phyloP scores from a whole-genome alignment of 805 yeast genomes.

The Yamadazyma olivae region DNA sequence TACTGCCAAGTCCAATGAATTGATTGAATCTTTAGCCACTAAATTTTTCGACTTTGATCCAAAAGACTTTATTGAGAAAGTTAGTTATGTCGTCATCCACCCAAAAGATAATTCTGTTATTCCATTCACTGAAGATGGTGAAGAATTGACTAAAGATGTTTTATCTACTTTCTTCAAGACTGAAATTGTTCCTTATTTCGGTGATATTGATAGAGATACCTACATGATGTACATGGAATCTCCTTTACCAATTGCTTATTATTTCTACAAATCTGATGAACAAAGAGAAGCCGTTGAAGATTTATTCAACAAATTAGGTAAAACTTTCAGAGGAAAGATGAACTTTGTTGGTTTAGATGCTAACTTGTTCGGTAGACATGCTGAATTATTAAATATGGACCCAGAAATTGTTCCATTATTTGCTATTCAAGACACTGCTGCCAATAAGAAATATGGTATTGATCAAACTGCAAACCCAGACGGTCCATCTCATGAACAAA shows the following conservation, averaged over 20 bases:
- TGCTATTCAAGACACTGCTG: conserved; percentile 71
- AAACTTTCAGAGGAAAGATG: conserved; percentile 71
- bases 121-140: conserved; percentile 35
- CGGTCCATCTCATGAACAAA: conserved; percentile 39
- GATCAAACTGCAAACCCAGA: conserved; percentile 55
- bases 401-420: conserved; percentile 82
- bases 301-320: conserved; percentile 61
- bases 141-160: conserved; percentile 26
- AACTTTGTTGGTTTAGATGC: conserved; percentile 92
- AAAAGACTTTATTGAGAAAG: conserved; percentile 14
- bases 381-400: conserved; percentile 77
- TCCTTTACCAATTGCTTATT: conserved; percentile 79
- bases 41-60: conserved; percentile 31
- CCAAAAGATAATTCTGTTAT: conserved; percentile 46
- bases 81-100: conserved; percentile 43
- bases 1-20: conserved; percentile 33
- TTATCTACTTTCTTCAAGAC: conserved; percentile 49
- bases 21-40: conserved; percentile 38
- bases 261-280: conserved; percentile 71
- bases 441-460: conserved; percentile 75
- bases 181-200: conserved; percentile 80
- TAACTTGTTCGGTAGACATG: conserved; percentile 75
- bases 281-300: conserved; percentile 57
- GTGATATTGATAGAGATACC: conserved; percentile 80
- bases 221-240: conserved; percentile 72